These are phyloP conservation scores for Aquilaria sinensis DNA, from an alignment of 345 rosid species.

Conservation along the genomic window DNA sequence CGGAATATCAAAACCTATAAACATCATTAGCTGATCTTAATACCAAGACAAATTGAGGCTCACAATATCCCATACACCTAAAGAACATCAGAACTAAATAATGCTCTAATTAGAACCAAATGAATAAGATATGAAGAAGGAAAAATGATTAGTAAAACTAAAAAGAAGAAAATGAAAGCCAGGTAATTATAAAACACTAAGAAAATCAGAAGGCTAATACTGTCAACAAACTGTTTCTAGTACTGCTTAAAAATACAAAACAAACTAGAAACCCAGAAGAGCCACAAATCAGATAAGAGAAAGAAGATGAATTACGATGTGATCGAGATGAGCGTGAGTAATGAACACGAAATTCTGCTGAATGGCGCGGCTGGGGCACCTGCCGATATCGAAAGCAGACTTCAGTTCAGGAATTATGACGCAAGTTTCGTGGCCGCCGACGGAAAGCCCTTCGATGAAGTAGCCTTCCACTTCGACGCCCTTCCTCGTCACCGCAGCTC, in stretches of 20 bases:
- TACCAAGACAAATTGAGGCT: not conserved
- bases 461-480: constrained; percentile 74
- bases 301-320: constrained; percentile 44
- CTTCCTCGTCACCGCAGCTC: constrained; percentile 70
- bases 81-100: not conserved
- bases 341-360: constrained; percentile 92
- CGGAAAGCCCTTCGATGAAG: constrained; percentile 68
- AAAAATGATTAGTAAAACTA: not conserved
- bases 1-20: too few relatives aligned
- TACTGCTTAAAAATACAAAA: not conserved
- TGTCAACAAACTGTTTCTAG: not conserved
- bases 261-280: not conserved
- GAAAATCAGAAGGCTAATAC: too few relatives aligned
- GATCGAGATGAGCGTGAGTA: constrained; percentile 95
- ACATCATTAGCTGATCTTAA: not conserved
- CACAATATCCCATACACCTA: not conserved
- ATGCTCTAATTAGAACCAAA: not conserved
- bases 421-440: constrained; percentile 91
- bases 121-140: too few relatives aligned
- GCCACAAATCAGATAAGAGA: not conserved
- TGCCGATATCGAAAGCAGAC: constrained; percentile 91
- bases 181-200: too few relatives aligned
- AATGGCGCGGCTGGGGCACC: constrained; percentile 81
- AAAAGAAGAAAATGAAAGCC: not conserved
- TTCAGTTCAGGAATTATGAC: constrained; percentile 82